A percentile compares a stretch with the other conserved stretches of the same genome.
Evolutionary conservation across 352 stramenopile genomes (phyloP).

Genomic region (Plasmopara halstedii): DNA sequence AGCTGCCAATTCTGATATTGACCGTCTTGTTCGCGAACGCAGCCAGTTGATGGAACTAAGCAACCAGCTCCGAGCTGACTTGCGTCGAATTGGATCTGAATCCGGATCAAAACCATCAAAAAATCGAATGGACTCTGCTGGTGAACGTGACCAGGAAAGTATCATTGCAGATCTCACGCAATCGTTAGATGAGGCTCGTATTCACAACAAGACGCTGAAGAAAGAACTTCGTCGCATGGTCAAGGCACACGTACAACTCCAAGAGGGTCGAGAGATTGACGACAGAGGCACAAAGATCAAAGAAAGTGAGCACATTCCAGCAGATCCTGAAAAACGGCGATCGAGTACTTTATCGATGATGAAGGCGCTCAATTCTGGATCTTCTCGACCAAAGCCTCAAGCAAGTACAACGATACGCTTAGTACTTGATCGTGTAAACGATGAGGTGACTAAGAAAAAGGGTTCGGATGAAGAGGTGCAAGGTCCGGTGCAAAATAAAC

Average conservation of each 20-base stretch:
- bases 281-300: background rate
- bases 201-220: slow-evolving; percentile 80
- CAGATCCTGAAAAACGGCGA: slow-evolving; percentile 5
- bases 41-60: slow-evolving; percentile 76
- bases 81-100: slow-evolving; percentile 34
- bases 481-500: slow-evolving; percentile 37
- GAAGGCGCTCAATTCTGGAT: slow-evolving; percentile 27
- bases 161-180: slow-evolving; percentile 58
- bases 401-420: slow-evolving; percentile 15
- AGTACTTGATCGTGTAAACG: slow-evolving; percentile 5
- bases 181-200: slow-evolving; percentile 54
- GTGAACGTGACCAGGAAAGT: slow-evolving; percentile 67
- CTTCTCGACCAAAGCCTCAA: background rate
- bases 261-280: slow-evolving; percentile 14
- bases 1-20: slow-evolving; percentile 45
- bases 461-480: slow-evolving; percentile 49
- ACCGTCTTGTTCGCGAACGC: slow-evolving; percentile 53
- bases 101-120: slow-evolving; percentile 7
- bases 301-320: background rate
- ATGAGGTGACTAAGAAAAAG: slow-evolving; percentile 6
- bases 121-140: slow-evolving; percentile 32
- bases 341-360: slow-evolving; percentile 66
- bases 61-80: slow-evolving; percentile 61
- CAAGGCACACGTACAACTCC: slow-evolving; percentile 44
- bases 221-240: slow-evolving; percentile 70